Percentiles rank a stretch among this genome's conserved stretches.
phyloP scores from a whole-genome alignment of 495 filamentous ascomycete species.

The Neurospora tetraspora region DNA sequence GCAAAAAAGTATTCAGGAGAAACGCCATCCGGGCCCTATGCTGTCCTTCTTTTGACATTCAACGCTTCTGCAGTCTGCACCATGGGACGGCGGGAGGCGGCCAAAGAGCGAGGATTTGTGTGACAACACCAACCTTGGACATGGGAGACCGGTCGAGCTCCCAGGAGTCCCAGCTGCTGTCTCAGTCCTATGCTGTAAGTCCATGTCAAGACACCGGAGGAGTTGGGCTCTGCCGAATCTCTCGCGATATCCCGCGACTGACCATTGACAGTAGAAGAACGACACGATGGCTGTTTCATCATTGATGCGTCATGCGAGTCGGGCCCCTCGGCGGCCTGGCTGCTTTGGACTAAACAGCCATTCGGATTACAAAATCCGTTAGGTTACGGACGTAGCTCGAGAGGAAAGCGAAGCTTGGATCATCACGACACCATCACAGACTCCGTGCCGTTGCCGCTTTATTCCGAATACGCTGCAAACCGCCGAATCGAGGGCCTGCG shows the following conservation, averaged over 20 bases:
- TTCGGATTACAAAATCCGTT: not conserved
- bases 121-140: not conserved
- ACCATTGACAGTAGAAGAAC: not conserved
- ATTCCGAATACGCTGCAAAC: not conserved
- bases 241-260: not conserved
- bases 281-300: not conserved
- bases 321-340: not conserved
- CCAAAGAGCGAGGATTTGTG: not conserved
- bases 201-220: not conserved
- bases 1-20: not conserved
- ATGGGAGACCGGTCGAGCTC: not conserved
- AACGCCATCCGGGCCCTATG: not conserved
- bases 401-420: not conserved
- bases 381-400: not conserved
- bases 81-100: not conserved
- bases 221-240: not conserved
- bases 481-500: not conserved
- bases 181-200: not conserved
- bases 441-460: not conserved
- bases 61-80: not conserved
- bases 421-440: not conserved
- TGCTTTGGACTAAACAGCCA: not conserved
- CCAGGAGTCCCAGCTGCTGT: not conserved
- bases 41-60: not conserved
- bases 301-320: not conserved